These are phyloP conservation scores for Clonostachys byssicola DNA, from an alignment of 2,329 filamentous ascomycete species.

Conservation along the genomic window DNA sequence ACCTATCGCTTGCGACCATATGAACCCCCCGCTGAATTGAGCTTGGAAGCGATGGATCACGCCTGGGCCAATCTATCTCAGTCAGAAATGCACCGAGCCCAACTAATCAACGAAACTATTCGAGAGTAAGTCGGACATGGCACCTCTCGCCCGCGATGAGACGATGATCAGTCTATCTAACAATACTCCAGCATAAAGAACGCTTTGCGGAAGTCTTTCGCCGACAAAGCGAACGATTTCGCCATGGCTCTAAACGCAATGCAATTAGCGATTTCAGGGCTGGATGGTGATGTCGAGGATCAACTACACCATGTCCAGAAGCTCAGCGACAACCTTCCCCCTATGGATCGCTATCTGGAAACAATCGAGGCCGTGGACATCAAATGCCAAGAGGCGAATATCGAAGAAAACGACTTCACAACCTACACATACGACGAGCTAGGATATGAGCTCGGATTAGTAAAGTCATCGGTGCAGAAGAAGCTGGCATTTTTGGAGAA, in stretches of 20 bases:
- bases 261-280: conserved; percentile 89
- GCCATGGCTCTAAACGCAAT: conserved; percentile 92
- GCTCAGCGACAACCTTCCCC: conserved; percentile 79
- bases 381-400: conserved; percentile 93
- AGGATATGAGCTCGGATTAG: conserved; percentile 86
- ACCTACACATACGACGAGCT: conserved; percentile 98
- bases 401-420: conserved; percentile 99
- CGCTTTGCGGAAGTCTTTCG: conserved; percentile 83
- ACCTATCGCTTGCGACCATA: conserved; percentile 92
- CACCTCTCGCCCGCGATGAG: not conserved
- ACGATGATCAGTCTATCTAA: conserved; percentile 16
- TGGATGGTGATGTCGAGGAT: conserved; percentile 95
- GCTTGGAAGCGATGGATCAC: conserved; percentile 74
- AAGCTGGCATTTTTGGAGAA: conserved; percentile 97
- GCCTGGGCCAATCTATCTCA: conserved; percentile 79
- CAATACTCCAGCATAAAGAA: conserved; percentile 75
- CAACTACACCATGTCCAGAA: conserved; percentile 84
- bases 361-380: conserved; percentile 82
- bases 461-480: conserved; percentile 89
- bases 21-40: conserved; percentile 80
- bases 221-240: conserved; percentile 98
- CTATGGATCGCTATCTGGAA: conserved; percentile 85
- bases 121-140: conserved; percentile 63
- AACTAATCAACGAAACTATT: conserved; percentile 96
- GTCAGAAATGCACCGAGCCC: conserved; percentile 82